Evolutionary conservation across 2,329 filamentous ascomycete species (phyloP).

Genomic region (Coniella vitis): DNA sequence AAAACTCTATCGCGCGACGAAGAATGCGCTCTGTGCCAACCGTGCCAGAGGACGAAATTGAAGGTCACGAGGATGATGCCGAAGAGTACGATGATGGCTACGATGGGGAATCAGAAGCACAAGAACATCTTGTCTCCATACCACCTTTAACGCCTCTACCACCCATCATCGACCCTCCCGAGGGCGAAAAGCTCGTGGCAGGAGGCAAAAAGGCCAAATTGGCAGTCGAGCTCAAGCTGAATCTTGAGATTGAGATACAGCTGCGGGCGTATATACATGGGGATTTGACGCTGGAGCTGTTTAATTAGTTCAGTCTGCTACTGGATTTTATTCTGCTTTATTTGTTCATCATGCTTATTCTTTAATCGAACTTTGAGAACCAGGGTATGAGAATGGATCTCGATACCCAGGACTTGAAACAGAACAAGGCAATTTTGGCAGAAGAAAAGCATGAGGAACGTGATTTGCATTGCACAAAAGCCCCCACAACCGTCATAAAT

Average conservation of each 20-base stretch:
- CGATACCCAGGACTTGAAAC: too few relatives aligned
- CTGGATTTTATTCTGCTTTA: neutral
- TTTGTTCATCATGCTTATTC: neutral
- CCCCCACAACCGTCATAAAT: too few relatives aligned
- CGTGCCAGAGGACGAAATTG: too few relatives aligned
- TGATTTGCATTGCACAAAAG: too few relatives aligned
- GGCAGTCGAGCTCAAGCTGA: constrained; percentile 46
- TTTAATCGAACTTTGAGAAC: neutral
- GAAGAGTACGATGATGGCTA: too few relatives aligned
- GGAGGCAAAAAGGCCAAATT: constrained; percentile 15
- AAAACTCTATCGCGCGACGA: too few relatives aligned
- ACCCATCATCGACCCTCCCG: neutral
- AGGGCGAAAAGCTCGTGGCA: constrained; percentile 1
- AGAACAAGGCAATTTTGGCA: too few relatives aligned
- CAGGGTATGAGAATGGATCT: too few relatives aligned
- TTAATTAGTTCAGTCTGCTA: constrained; percentile 5
- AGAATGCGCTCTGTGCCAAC: too few relatives aligned
- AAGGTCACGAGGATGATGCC: too few relatives aligned
- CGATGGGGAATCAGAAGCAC: too few relatives aligned
- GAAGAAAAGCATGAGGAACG: too few relatives aligned
- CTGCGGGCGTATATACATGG: constrained; percentile 63
- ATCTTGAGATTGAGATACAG: constrained; percentile 61
- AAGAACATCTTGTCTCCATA: neutral
- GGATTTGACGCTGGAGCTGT: constrained; percentile 55
- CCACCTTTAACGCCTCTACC: neutral